Evolutionary conservation across 2,329 filamentous ascomycete genomes (phyloP).

Genomic region (Verticillium klebahnii): DNA sequence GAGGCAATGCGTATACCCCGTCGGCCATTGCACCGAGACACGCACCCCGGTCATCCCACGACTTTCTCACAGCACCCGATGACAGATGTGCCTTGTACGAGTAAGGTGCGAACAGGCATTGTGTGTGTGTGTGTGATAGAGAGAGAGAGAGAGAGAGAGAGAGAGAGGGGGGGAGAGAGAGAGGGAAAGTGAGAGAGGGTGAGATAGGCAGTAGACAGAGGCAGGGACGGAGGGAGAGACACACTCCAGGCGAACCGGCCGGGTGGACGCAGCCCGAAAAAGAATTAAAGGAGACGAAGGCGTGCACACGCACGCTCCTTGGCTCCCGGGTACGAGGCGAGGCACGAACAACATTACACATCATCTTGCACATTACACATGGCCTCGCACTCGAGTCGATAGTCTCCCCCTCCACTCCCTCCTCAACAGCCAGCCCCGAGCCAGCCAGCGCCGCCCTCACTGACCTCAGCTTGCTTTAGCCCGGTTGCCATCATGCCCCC

Average conservation of each 20-base stretch:
- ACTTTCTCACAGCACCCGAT: not conserved
- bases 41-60: not conserved
- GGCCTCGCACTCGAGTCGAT: not conserved
- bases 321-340: not conserved
- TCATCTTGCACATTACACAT: not conserved
- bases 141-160: too few species aligned
- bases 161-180: too few species aligned
- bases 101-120: too few species aligned
- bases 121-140: too few species aligned
- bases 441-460: not conserved
- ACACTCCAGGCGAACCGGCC: not conserved
- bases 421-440: not conserved
- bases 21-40: not conserved
- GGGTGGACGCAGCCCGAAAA: not conserved
- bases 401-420: not conserved
- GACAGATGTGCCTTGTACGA: not conserved
- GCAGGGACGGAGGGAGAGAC: too few species aligned
- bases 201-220: too few species aligned
- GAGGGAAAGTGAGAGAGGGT: too few species aligned
- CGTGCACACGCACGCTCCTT: not conserved
- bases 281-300: too few species aligned
- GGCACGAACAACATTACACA: not conserved
- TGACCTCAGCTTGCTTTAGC: not conserved
- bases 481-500: not conserved
- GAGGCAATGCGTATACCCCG: not conserved